Evolutionary conservation across 2,329 filamentous ascomycete genomes (phyloP).

Genomic region (Metarhizium humberi): DNA sequence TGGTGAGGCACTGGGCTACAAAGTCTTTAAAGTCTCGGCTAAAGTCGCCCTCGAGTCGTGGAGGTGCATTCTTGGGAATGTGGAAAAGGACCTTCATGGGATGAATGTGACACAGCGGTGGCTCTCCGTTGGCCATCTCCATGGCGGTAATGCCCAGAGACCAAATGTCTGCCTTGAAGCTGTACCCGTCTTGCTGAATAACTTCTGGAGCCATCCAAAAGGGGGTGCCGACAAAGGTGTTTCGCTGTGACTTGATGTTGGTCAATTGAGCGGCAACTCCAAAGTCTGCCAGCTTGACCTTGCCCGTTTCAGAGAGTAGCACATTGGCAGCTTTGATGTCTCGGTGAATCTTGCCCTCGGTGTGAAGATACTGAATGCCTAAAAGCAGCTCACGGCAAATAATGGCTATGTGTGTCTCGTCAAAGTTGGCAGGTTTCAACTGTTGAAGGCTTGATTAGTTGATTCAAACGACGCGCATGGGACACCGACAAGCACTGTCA

Average conservation of each 20-base stretch:
- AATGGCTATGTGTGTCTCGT: conserved; percentile 85
- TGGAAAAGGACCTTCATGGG: conserved; percentile 92
- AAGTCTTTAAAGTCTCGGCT: conserved; percentile 93
- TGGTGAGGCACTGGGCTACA: conserved; percentile 79
- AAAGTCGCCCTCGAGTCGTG: conserved; percentile 75
- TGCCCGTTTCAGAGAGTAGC: conserved; percentile 80
- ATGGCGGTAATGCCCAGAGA: conserved; percentile 86
- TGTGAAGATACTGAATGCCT: conserved; percentile 87
- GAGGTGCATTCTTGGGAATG: conserved; percentile 81
- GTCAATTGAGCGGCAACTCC: conserved; percentile 93
- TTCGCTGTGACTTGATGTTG: conserved; percentile 94
- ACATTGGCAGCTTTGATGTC: conserved; percentile 97
- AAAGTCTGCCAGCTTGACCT: conserved; percentile 94
- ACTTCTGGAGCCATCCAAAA: conserved; percentile 98
- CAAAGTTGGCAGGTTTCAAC: conserved; percentile 85
- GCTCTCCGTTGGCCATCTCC: conserved; percentile 80
- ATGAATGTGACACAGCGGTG: conserved; percentile 76
- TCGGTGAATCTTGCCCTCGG: conserved; percentile 89
- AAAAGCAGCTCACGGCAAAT: conserved; percentile 85
- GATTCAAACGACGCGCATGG: neutral
- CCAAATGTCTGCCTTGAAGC: conserved; percentile 92
- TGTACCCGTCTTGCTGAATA: conserved; percentile 74
- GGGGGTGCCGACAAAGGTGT: conserved; percentile 95
- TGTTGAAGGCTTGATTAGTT: conserved; percentile 30
- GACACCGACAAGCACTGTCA: conserved; percentile 3